Percentiles rank a stretch among this genome's conserved stretches.
These are phyloP conservation scores for Truncatella angustata DNA, from an alignment of 2,329 filamentous ascomycete genomes.

Conservation along the genomic window DNA sequence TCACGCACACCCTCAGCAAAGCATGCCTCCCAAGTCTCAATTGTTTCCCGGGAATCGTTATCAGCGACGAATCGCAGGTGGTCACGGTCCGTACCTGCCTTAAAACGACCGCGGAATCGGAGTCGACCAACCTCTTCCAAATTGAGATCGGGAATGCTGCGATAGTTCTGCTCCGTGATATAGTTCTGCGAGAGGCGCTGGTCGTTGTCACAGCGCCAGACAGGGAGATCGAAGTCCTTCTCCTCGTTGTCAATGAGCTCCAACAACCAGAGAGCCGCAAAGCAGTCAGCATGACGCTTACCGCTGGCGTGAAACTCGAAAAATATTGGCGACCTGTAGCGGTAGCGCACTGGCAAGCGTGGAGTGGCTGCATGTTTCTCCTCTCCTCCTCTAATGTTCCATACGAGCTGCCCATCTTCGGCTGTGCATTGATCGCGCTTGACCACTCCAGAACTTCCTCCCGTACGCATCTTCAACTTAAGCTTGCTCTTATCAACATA, in stretches of 20 bases:
- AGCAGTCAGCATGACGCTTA: slow-evolving; percentile 70
- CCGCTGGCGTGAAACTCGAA: slow-evolving; percentile 76
- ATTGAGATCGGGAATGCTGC: slow-evolving; percentile 68
- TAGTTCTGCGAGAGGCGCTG: slow-evolving; percentile 86
- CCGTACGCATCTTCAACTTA: slow-evolving; percentile 78
- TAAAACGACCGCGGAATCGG: slow-evolving; percentile 78
- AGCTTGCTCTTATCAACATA: slow-evolving; percentile 59
- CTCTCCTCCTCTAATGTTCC: slow-evolving; percentile 45
- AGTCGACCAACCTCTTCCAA: slow-evolving; percentile 79
- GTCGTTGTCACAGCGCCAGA: slow-evolving; percentile 79
- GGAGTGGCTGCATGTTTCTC: slow-evolving; percentile 47
- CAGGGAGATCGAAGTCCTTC: slow-evolving; percentile 77
- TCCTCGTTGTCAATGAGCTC: slow-evolving; percentile 80
- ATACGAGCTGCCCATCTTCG: slow-evolving; percentile 51
- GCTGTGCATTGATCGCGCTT: slow-evolving; percentile 61
- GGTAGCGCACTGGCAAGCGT: slow-evolving; percentile 82
- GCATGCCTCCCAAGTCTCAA: slow-evolving; percentile 92
- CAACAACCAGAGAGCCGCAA: slow-evolving; percentile 81
- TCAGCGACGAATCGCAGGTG: slow-evolving; percentile 82
- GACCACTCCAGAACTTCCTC: slow-evolving; percentile 75
- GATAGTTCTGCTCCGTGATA: slow-evolving; percentile 76
- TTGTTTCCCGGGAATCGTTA: slow-evolving; percentile 88
- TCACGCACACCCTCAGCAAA: slow-evolving; percentile 79
- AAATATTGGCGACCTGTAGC: slow-evolving; percentile 86
- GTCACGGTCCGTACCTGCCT: slow-evolving; percentile 83